Evolutionary conservation across 106 monocot species (phyloP).

Genomic region (Allium fistulosum): DNA sequence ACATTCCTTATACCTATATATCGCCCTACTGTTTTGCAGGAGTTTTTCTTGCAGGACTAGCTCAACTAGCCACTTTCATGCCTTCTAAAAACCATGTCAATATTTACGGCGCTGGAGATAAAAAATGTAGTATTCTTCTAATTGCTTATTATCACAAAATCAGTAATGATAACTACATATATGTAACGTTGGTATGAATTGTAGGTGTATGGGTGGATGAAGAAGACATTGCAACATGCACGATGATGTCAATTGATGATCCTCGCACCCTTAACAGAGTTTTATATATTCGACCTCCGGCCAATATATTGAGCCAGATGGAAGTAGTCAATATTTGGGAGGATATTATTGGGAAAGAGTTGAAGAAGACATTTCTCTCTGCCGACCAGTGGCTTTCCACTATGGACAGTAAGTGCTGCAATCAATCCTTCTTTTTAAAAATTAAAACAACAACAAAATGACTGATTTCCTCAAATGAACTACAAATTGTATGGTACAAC

Average conservation of each 20-base stretch:
- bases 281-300: slow-evolving; percentile 26
- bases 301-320: slow-evolving; percentile 29
- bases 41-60: slow-evolving; percentile 18
- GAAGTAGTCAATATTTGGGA: slow-evolving; percentile 33
- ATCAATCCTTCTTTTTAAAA: no score
- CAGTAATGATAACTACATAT: no score
- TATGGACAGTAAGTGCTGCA: slow-evolving; percentile 12
- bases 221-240: slow-evolving; percentile 26
- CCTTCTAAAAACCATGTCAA: slow-evolving; percentile 23
- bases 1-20: slow-evolving; percentile 30
- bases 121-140: slow-evolving; percentile 5
- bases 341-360: slow-evolving; percentile 24
- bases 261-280: slow-evolving; percentile 29
- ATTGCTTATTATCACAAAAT: no score
- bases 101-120: slow-evolving; percentile 31
- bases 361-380: slow-evolving; percentile 20
- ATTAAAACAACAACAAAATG: background rate
- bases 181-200: background rate
- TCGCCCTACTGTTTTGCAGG: slow-evolving; percentile 28
- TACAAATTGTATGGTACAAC: background rate
- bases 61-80: slow-evolving; percentile 23
- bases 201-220: slow-evolving; percentile 35
- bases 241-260: slow-evolving; percentile 20
- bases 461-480: background rate
- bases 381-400: slow-evolving; percentile 18